Percentiles rank a stretch among this genome's conserved stretches.
Evolutionary conservation across 208 protist species (phyloP).

Genomic region (Leishmania turanica): DNA sequence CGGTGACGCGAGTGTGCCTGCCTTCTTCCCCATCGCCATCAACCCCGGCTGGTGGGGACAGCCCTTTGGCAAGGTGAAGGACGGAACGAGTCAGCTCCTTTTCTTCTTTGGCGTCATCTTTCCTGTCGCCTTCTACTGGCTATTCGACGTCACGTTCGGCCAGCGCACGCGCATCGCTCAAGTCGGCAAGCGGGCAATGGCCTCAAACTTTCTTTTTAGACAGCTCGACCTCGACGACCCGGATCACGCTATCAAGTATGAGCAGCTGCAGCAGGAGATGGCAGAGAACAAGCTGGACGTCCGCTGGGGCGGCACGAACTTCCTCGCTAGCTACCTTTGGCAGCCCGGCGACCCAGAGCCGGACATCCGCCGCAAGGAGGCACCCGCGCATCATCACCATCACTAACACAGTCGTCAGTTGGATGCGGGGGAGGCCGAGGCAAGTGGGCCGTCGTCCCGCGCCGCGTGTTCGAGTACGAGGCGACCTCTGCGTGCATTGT

Average conservation of each 20-base stretch:
- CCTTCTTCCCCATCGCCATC: constrained; percentile 91
- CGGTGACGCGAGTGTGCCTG: constrained; percentile 67
- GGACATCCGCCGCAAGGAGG: constrained; percentile 82
- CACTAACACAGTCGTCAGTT: not conserved
- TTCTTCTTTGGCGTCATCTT: constrained; percentile 71
- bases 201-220: constrained; percentile 83
- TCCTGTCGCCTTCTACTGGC: constrained; percentile 79
- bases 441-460: not conserved
- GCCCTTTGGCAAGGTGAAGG: constrained; percentile 89
- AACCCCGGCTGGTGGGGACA: constrained; percentile 90
- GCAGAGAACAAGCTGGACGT: constrained; percentile 87
- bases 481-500: not conserved
- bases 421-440: not conserved
- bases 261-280: constrained; percentile 80
- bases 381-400: constrained; percentile 49
- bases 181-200: constrained; percentile 79
- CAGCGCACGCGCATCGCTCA: constrained; percentile 73
- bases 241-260: constrained; percentile 89
- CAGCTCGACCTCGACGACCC: constrained; percentile 89
- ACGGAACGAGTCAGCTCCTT: constrained; percentile 70
- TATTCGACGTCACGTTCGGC: constrained; percentile 73
- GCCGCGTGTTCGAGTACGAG: not conserved
- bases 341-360: constrained; percentile 86
- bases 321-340: constrained; percentile 90
- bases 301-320: constrained; percentile 89